These are phyloP conservation scores for Tuber indicum DNA, from an alignment of 495 filamentous ascomycete species.

Conservation along the genomic window DNA sequence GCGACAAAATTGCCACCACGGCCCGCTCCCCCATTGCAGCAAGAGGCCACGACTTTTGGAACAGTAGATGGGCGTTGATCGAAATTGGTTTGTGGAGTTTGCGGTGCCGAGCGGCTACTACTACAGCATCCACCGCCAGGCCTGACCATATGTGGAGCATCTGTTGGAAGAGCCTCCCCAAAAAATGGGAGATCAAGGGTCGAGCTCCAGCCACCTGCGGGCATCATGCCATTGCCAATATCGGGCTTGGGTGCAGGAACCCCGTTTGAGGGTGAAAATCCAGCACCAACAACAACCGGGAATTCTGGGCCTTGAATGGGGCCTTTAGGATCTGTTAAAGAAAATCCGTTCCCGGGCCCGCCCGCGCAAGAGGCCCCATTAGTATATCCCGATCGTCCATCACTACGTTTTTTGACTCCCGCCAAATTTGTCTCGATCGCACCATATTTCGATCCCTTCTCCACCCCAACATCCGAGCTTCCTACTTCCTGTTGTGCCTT, in stretches of 20 bases:
- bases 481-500: slow-evolving; percentile 21
- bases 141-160: background rate
- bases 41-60: background rate
- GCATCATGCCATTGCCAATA: slow-evolving; percentile 15
- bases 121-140: slow-evolving; percentile 14
- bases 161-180: background rate
- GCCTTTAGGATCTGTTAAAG: background rate
- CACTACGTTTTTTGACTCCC: background rate
- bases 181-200: background rate
- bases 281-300: background rate
- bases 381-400: background rate
- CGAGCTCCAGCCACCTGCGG: slow-evolving; percentile 17
- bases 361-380: background rate
- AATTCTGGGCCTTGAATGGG: background rate
- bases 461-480: slow-evolving; percentile 23
- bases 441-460: slow-evolving; percentile 2
- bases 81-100: slow-evolving; percentile 15
- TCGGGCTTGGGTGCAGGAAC: slow-evolving; percentile 12
- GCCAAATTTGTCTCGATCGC: background rate
- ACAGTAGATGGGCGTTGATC: slow-evolving; percentile 5
- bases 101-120: slow-evolving; percentile 8
- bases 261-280: slow-evolving; percentile 7
- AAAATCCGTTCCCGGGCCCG: background rate
- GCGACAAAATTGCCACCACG: background rate
- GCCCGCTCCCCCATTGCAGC: slow-evolving; percentile 12